These are phyloP conservation scores for Ganoderma meredithae DNA, from an alignment of 1,284 basidiomycete genomes.

Conservation along the genomic window DNA sequence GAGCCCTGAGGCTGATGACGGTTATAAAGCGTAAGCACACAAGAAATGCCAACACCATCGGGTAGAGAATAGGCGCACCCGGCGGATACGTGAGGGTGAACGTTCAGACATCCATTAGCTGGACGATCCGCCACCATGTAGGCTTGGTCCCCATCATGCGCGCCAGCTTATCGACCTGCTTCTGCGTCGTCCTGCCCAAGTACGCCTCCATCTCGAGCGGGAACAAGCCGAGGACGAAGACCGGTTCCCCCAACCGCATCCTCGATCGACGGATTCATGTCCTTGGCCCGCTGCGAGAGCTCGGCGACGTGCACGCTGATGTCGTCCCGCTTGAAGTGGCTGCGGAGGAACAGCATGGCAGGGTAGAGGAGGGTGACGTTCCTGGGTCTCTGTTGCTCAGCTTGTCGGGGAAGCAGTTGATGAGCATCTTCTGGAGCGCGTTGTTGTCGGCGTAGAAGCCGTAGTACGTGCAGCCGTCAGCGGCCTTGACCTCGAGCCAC, in stretches of 20 bases:
- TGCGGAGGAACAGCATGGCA: neutral
- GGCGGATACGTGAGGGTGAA: too few relatives aligned
- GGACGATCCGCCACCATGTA: conserved; percentile 3
- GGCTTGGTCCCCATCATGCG: neutral
- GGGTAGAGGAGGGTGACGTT: neutral
- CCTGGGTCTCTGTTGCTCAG: neutral
- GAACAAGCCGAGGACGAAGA: conserved; percentile 4
- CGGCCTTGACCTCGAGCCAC: neutral
- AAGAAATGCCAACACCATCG: too few relatives aligned
- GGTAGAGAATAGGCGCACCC: neutral
- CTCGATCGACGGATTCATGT: neutral
- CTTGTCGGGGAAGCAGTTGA: neutral
- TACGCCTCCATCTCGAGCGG: conserved; percentile 1
- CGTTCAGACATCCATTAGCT: neutral
- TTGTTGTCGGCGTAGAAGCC: neutral
- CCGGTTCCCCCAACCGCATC: neutral
- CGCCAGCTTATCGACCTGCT: neutral
- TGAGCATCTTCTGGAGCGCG: neutral
- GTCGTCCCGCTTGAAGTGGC: neutral
- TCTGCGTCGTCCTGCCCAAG: neutral
- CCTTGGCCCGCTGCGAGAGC: neutral
- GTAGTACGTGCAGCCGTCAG: conserved; percentile 2
- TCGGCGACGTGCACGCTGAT: neutral
- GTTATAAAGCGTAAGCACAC: too few relatives aligned
- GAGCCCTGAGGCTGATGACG: too few relatives aligned